These are phyloP conservation scores for Trichoderma arundinaceum DNA, from an alignment of 2,329 filamentous ascomycete genomes.

Conservation along the genomic window DNA sequence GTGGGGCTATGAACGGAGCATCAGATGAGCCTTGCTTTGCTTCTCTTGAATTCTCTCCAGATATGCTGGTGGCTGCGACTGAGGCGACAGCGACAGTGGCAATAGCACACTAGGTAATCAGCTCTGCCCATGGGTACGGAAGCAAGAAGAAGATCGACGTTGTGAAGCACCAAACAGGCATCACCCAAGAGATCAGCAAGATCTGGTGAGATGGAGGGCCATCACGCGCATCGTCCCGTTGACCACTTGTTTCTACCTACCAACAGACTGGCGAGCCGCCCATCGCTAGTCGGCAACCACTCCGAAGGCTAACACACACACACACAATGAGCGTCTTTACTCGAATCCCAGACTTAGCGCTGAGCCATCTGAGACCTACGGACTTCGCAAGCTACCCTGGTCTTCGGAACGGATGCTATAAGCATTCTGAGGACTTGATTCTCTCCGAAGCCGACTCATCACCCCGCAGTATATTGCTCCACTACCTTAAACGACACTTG, in stretches of 20 bases:
- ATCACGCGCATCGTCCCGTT: not conserved
- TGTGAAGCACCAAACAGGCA: too few species aligned
- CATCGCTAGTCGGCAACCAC: not conserved
- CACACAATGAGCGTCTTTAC: not conserved
- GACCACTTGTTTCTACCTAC: not conserved
- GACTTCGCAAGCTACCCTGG: not conserved
- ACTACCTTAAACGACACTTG: too few species aligned
- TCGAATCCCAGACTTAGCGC: not conserved
- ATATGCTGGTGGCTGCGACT: not conserved
- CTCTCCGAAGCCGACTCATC: constrained; percentile 2
- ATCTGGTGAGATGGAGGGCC: not conserved
- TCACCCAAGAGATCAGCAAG: constrained; percentile 1
- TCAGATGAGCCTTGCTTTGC: too few species aligned
- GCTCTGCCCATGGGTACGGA: too few species aligned
- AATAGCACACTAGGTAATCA: not conserved
- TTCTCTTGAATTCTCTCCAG: too few species aligned
- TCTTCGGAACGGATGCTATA: not conserved
- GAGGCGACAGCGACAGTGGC: not conserved
- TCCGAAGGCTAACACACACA: not conserved
- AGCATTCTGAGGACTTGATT: not conserved
- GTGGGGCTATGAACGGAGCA: too few species aligned
- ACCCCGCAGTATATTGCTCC: too few species aligned
- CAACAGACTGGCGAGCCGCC: not conserved
- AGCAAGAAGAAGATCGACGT: too few species aligned
- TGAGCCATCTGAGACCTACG: not conserved